Conservation (phyloP, 805 yeast species). For the Lipomyces mesembrius region DNA sequence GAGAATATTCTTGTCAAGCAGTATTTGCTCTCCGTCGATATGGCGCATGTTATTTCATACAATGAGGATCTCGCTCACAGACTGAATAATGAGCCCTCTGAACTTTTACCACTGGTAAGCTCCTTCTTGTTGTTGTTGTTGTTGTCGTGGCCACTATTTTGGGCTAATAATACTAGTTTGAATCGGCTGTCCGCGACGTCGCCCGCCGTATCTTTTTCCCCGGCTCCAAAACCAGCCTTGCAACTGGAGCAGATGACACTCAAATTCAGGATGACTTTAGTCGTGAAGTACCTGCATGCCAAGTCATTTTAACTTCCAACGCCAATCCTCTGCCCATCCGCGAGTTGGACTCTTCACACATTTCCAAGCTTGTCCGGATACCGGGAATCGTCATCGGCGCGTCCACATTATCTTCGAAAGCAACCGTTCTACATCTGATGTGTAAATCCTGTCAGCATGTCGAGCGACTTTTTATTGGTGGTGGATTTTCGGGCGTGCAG, state of each 20-base stretch:
- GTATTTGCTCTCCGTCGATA: slow-evolving; percentile 71
- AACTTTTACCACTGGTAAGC: slow-evolving; percentile 35
- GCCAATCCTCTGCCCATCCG: slow-evolving; percentile 76
- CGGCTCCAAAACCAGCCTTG: slow-evolving; percentile 32
- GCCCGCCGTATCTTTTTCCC: slow-evolving; percentile 65
- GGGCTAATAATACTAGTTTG: slow-evolving; percentile 27
- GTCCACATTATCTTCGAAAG: slow-evolving; percentile 84
- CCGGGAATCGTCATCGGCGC: slow-evolving; percentile 94
- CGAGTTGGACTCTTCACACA: slow-evolving; percentile 82
- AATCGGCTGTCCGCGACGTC: slow-evolving; percentile 54
- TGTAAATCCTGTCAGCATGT: slow-evolving; percentile 89
- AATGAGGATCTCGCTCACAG: slow-evolving; percentile 88
- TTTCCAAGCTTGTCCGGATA: slow-evolving; percentile 84
- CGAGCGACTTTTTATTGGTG: slow-evolving; percentile 60
- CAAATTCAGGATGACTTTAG: slow-evolving; percentile 53
- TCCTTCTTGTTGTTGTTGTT: slow-evolving; percentile 60
- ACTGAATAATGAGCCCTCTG: slow-evolving; percentile 76
- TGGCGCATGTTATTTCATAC: slow-evolving; percentile 83
- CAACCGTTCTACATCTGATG: slow-evolving; percentile 79
- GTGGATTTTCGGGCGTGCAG: slow-evolving; percentile 72
- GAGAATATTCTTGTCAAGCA: slow-evolving; percentile 81
- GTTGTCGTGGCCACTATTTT: slow-evolving; percentile 41
- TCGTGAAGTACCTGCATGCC: slow-evolving; percentile 73
- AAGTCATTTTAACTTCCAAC: slow-evolving; percentile 73
- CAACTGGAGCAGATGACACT: slow-evolving; percentile 31